phyloP scores from a whole-genome alignment of 129 eudicot species.

The Flaveria brownii region DNA sequence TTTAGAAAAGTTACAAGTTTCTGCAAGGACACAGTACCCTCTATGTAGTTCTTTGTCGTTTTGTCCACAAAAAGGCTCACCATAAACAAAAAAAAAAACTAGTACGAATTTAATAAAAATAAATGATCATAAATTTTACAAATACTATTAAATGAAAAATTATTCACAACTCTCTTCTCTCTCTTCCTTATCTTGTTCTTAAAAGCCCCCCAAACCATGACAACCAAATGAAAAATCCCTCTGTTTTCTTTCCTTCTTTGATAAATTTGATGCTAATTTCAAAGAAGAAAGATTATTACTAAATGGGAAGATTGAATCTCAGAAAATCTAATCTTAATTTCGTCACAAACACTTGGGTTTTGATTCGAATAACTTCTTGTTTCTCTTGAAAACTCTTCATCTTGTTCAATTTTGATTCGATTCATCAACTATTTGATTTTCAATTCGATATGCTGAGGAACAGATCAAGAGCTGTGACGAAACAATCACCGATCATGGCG shows the following conservation, averaged over 20 bases:
- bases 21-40: too few relatives aligned
- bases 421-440: not conserved
- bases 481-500: conserved; percentile 67
- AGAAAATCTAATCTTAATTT: conserved; percentile 38
- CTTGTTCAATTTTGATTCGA: not conserved
- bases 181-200: conserved; percentile 39
- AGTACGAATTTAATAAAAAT: not conserved
- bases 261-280: not conserved
- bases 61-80: not conserved
- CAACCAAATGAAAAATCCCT: conserved; percentile 21
- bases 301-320: conserved; percentile 45
- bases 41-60: conserved; percentile 1
- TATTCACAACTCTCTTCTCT: conserved; percentile 27
- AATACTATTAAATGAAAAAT: not conserved
- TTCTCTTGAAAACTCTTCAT: conserved; percentile 34
- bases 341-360: conserved; percentile 43
- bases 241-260: conserved; percentile 16
- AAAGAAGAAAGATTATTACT: not conserved
- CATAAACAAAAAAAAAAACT: not conserved
- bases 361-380: conserved; percentile 42
- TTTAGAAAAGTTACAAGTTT: too few relatives aligned
- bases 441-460: conserved; percentile 60
- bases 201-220: conserved; percentile 29
- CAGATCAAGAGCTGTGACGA: conserved; percentile 74
- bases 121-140: not conserved